Base-by-base conservation (phyloP, 2,329 filamentous ascomycete genomes). In the Pseudocercospora vitis region DNA sequence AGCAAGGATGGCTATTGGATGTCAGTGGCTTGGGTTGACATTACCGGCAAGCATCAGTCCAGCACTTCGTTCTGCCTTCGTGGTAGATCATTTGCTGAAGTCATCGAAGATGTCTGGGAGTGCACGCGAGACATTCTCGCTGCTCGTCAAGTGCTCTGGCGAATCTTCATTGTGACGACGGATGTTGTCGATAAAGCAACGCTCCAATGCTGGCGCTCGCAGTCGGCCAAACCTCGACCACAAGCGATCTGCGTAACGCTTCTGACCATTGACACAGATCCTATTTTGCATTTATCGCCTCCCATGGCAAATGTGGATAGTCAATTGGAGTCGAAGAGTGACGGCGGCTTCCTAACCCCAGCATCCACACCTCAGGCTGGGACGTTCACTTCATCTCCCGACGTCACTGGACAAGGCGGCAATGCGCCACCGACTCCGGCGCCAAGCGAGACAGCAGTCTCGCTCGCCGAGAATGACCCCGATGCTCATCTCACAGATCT, bases 21-120 rank as follows among this genome's bases (percentile, higher is more conserved):
- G 31, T 86, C 85, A 9, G 87, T 84, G 4, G 86, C 87, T 0
- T 95, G 89, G 89, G 89, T 86, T 1, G 88, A 95, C 66, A 89
- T 84, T 61, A 81, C 81, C 21, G 89, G 89, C 1, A 83, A 81
- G 55, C 83, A 87, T 56, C 87, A 91, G 68, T 83, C 85, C 60
- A 88, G 81, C 12, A 81, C 84, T 0, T 86, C 87, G 0, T 92
- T 91, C 69, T 89, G 86, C 63, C 74, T 92, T 2, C 68, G 39
- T 76, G 83, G 12, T 79, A 83, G 71, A 76, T 80, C 61, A 75
- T 81, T 90, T 57, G 75, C 75, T 11, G 83, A 88, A 18, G 76
- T 91, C n/a, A 82, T 83, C 1, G 78, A 81, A 44, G 88, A 91
- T 63, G 87, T 94, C 2, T 92, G 89, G 88, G 81, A 84, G 51